Evolutionary conservation across 2,329 filamentous ascomycete genomes (phyloP).

Genomic region (Waltergamsia citrina): DNA sequence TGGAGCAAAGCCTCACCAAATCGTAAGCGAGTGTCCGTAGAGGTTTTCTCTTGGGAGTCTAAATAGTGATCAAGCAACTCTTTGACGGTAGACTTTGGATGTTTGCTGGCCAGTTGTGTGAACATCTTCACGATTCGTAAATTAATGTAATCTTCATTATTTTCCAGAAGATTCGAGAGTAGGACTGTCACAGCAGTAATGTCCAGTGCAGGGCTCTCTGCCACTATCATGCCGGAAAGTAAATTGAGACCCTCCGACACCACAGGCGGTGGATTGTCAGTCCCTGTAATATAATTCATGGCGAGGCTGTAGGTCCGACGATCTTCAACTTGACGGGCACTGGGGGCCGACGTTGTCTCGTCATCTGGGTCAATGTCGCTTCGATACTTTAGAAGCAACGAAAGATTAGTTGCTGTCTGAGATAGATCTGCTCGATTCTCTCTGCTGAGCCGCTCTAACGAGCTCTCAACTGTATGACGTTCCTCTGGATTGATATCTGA

Average conservation of each 20-base stretch:
- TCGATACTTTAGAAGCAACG: slow-evolving; percentile 44
- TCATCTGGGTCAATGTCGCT: slow-evolving; percentile 39
- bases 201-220: slow-evolving; percentile 50
- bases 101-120: slow-evolving; percentile 48
- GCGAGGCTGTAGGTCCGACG: slow-evolving; percentile 53
- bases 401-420: slow-evolving; percentile 45
- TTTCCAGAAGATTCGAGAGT: slow-evolving; percentile 53
- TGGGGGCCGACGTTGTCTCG: slow-evolving; percentile 25
- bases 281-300: slow-evolving; percentile 51
- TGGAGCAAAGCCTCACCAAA: slow-evolving; percentile 60
- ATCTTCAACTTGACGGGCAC: slow-evolving; percentile 45
- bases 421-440: slow-evolving; percentile 30
- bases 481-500: slow-evolving; percentile 30
- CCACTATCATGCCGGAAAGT: slow-evolving; percentile 45
- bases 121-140: slow-evolving; percentile 58
- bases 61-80: slow-evolving; percentile 61
- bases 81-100: slow-evolving; percentile 50
- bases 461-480: slow-evolving; percentile 35
- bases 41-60: slow-evolving; percentile 47
- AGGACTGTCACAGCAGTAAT: slow-evolving; percentile 56
- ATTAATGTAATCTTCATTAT: slow-evolving; percentile 64
- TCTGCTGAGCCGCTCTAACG: slow-evolving; percentile 32
- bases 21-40: slow-evolving; percentile 55
- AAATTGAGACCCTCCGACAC: slow-evolving; percentile 55
- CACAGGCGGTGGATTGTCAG: slow-evolving; percentile 57